phyloP scores from a whole-genome alignment of 176 grass and related monocot species.

The Microstegium vimineum region DNA sequence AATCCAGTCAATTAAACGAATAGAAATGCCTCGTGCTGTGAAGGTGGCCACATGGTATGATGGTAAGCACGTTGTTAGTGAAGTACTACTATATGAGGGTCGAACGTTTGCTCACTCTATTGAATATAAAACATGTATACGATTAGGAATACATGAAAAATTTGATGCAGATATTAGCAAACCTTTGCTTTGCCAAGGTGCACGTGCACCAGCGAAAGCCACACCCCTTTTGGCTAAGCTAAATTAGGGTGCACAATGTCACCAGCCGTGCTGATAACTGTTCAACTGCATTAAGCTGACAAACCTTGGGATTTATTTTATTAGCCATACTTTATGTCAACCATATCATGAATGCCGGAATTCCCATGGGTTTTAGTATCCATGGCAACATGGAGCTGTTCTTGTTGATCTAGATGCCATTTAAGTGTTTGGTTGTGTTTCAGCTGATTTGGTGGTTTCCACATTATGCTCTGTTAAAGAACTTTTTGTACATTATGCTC shows the following conservation, averaged over 20 bases:
- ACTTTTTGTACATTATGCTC: no score
- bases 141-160: no score
- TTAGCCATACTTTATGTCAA: neutral
- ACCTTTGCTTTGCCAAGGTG: no score
- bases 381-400: neutral
- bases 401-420: neutral
- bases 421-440: neutral
- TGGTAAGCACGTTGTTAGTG: constrained; percentile 11
- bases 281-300: neutral
- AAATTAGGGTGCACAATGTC: neutral
- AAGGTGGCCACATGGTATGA: constrained; percentile 24
- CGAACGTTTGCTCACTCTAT: no score
- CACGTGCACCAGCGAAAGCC: no score
- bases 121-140: no score
- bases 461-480: no score
- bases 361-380: neutral
- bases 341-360: neutral
- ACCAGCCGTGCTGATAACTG: neutral
- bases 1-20: neutral
- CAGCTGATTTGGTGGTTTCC: neutral
- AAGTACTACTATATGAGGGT: no score
- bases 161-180: no score
- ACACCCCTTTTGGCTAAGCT: no score
- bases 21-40: neutral
- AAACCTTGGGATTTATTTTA: neutral